Evolutionary conservation across 106 monocot genomes (phyloP), one percentile per base, ranked within the genome.

Genomic region (Dendrobium nobile): DNA sequence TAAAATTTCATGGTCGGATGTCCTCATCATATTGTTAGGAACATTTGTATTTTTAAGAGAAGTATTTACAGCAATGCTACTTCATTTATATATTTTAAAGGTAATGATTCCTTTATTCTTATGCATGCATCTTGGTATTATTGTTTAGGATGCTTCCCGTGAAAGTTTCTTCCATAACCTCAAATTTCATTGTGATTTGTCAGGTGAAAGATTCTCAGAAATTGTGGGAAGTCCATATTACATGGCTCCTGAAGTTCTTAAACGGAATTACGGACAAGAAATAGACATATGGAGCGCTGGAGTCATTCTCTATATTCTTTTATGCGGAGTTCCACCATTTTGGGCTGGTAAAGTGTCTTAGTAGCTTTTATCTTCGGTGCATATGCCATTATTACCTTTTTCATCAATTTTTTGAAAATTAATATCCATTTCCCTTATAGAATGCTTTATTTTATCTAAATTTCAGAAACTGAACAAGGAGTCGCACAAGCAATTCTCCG

Each of bases 401-500:
- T n/a, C 61, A 37, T 70, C 16, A 37, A 15, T 37, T 70, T 70
- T 37, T 70, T 4, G 70, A 15, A 70, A 61, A 61, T 24, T 61
- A 61, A 70, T 33, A 70, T 37, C 37, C 70, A 5, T 74, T 61
- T 42, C 9, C 20, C 55, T 44, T 22, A 59, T 75, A 41, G 73
- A 61, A 81, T 61, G n/a, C 37, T 41, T 24, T 78, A 2, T 47
- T 54, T 41, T 7, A 74, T 81, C 31, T 77, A 19, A 54, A 78
- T 56, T 92, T 76, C 91, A 99, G 98, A 99, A 85, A 92, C 98
- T 41, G 98, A 99, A 79, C 98, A 95, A 79, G 98, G 98, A 19
- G 98, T 99, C 84, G 98, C 98, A 79, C 95, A 95, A 88, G 95
- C 98, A 15, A 99, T 99, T 83, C 92, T 99, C 82, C 89, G 95